Evolutionary conservation across 129 eudicot genomes (phyloP).

Genomic region (Flaveria sonorensis): DNA sequence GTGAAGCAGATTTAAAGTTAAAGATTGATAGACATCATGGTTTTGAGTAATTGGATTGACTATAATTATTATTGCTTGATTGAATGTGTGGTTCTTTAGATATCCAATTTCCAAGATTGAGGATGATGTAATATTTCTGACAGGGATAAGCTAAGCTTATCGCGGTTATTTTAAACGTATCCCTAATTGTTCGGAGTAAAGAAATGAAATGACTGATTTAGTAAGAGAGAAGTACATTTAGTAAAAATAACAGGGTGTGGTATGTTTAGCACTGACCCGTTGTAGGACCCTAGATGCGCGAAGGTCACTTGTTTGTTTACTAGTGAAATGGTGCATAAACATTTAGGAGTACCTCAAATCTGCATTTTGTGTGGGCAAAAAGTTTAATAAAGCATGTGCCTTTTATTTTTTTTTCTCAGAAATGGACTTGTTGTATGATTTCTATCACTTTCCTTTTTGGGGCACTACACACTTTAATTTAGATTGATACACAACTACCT

Average conservation of each 20-base stretch:
- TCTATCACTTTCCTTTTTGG: not conserved
- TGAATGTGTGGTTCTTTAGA: not conserved
- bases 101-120: not conserved
- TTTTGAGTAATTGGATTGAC: not conserved
- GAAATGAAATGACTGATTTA: no score
- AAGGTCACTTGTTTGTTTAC: not conserved
- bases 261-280: not conserved
- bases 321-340: not conserved
- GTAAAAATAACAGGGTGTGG: no score
- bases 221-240: no score
- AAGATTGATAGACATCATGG: not conserved
- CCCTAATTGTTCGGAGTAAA: no score
- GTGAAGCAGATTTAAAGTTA: not conserved
- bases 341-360: not conserved
- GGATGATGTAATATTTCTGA: not conserved
- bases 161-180: no score
- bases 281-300: not conserved
- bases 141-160: no score
- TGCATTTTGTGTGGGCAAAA: not conserved
- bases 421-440: not conserved
- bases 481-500: not conserved
- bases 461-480: not conserved
- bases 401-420: constrained; percentile 1
- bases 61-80: not conserved
- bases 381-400: not conserved